These are phyloP conservation scores for Didymella sp. DNA, from an alignment of 2,329 filamentous ascomycete genomes.

Conservation along the genomic window DNA sequence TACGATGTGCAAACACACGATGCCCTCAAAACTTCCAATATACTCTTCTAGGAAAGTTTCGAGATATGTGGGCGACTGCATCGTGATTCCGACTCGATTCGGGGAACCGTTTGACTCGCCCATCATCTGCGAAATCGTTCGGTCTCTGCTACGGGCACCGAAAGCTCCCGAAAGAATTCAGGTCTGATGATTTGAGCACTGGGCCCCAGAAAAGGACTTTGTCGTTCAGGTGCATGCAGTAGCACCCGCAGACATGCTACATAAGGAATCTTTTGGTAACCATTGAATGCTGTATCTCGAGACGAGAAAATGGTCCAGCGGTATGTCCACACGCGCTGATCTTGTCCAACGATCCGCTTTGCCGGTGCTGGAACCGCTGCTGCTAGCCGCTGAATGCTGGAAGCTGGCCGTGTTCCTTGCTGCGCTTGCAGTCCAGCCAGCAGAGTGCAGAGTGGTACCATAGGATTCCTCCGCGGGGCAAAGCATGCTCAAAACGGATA, in stretches of 20 bases:
- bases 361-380: neutral
- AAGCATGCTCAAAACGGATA: neutral
- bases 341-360: neutral
- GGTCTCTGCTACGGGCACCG: neutral
- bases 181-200: no score
- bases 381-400: no score
- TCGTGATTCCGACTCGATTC: constrained; percentile 1
- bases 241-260: no score
- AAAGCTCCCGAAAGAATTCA: no score
- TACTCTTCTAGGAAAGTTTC: neutral
- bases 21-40: neutral
- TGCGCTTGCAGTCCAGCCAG: neutral
- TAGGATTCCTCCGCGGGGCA: neutral
- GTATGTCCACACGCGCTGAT: neutral
- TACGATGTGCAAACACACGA: neutral
- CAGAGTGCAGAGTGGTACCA: neutral
- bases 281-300: neutral
- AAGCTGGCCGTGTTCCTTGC: neutral
- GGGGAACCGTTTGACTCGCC: neutral
- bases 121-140: neutral
- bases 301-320: neutral
- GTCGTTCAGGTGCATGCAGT: no score
- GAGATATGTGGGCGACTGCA: neutral
- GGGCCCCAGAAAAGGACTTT: no score
- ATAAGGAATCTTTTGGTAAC: neutral